Evolutionary conservation across 495 filamentous ascomycete genomes (phyloP).

Genomic region (Xylaria palmicola): DNA sequence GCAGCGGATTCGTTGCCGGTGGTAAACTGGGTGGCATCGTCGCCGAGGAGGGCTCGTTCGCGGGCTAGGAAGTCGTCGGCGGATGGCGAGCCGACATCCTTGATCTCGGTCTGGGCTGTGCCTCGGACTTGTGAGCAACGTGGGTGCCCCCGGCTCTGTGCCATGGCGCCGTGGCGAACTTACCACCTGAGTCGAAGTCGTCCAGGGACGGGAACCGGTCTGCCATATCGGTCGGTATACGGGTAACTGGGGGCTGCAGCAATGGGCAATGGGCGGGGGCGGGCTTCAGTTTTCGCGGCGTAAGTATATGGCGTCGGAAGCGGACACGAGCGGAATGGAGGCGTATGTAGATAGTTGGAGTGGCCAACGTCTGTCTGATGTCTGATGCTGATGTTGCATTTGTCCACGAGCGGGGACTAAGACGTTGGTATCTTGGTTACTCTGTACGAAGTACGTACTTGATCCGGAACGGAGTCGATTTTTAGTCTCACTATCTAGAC

Average conservation of each 20-base stretch:
- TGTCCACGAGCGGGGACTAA: not conserved
- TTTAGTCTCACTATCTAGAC: no score
- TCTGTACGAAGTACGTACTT: no score
- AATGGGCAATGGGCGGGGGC: not conserved
- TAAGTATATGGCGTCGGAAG: not conserved
- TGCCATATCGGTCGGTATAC: constrained; percentile 62
- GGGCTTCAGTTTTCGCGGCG: not conserved
- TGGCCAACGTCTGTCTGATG: not conserved
- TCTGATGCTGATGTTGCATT: constrained; percentile 5
- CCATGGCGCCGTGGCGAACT: constrained; percentile 8
- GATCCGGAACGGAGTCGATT: no score
- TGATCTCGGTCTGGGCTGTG: constrained; percentile 47
- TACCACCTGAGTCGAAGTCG: constrained; percentile 88
- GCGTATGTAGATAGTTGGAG: not conserved
- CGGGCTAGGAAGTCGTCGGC: constrained; percentile 83
- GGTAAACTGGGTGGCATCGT: constrained; percentile 88
- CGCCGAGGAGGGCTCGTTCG: constrained; percentile 84
- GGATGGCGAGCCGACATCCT: constrained; percentile 43
- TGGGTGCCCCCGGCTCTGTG: not conserved
- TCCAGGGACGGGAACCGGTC: constrained; percentile 96
- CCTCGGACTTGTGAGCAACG: constrained; percentile 5
- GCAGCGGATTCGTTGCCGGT: constrained; percentile 69
- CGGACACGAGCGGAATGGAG: not conserved
- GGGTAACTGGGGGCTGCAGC: constrained; percentile 4
- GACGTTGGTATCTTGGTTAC: no score